Evolutionary conservation across 768 basidiomycete genomes (phyloP), one percentile per base, ranked within the genome.

Genomic region (Asterophora parasitica): DNA sequence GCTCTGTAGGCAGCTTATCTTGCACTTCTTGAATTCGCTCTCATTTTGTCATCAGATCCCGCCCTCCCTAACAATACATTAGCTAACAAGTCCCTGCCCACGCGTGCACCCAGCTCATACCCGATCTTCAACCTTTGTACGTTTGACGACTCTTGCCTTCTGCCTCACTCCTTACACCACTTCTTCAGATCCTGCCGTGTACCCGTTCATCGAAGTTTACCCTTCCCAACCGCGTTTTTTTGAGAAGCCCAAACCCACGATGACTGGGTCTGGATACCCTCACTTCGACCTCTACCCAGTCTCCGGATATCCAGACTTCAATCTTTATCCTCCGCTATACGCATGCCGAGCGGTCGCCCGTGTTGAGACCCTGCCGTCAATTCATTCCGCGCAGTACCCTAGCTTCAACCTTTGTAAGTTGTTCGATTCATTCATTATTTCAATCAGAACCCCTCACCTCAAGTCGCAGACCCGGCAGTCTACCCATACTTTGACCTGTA

Each of bases 401-500:
- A 43, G 48, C 8, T 55, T 55, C 38, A 55, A 52, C 20, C 46
- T 53, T 11, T 60, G 58, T 58, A 44, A 41, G 54, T 46, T 42
- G 7, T 26, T 7, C 1, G 19, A 5, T 12, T 47, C 28, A 44
- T 7, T 27, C 35, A 42, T 9, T 26, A 12, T 7, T 3, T 23
- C 3, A 17, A 37, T 2, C 19, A 3, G 15, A 31, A n/a, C 31
- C n/a, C n/a, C 36, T 20, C 11, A 23, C 28, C 23, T 7, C 13
- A 36, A 34, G 12, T 10, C 3, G 9, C 23, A 56, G 55, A 55
- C 26, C 60, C 64, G 7, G 47, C 63, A 13, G 52, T 61, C 27
- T 78, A 76, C 55, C 75, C 77, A 23, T 49, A 69, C 56, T 61
- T 75, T 31, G 59, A 69, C 44, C 55, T 74, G 17, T 77, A 76